Conservation (phyloP, 1,139 yeast genomes). For the Protomyces pachydermus region DNA sequence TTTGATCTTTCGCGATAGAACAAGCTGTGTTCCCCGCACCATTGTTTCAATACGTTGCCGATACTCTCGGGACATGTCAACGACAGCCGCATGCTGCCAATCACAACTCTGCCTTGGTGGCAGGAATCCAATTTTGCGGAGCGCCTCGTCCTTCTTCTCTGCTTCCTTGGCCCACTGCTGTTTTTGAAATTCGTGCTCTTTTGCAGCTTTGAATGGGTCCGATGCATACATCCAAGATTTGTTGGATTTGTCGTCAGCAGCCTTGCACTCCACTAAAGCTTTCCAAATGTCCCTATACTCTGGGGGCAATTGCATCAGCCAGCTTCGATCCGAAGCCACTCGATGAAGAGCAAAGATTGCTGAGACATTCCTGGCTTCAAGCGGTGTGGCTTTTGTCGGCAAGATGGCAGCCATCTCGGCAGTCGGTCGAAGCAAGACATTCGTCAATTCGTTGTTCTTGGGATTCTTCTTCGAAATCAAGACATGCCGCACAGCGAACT, state of each 20-base stretch:
- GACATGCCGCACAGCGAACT: conserved; percentile 54
- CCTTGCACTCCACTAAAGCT: conserved; percentile 58
- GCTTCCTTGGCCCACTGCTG: conserved; percentile 34
- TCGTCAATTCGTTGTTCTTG: conserved; percentile 63
- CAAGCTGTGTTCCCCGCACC: conserved; percentile 31
- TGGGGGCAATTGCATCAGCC: conserved; percentile 72
- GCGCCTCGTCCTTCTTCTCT: conserved; percentile 33
- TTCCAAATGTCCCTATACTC: conserved; percentile 77
- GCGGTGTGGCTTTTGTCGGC: conserved; percentile 66
- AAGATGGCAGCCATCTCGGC: conserved; percentile 42
- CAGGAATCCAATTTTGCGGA: conserved; percentile 23
- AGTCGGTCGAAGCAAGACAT: conserved; percentile 60
- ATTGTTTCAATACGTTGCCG: conserved; percentile 37
- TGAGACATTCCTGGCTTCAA: conserved; percentile 84
- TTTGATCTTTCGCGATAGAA: not conserved
- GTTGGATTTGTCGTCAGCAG: conserved; percentile 45
- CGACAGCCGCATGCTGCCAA: conserved; percentile 29
- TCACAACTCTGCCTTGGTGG: conserved; percentile 12
- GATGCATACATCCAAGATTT: conserved; percentile 50
- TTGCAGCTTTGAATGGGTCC: conserved; percentile 59
- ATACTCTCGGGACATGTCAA: conserved; percentile 39
- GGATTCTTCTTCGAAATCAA: conserved; percentile 70
- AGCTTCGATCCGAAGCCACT: conserved; percentile 55
- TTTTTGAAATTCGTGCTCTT: conserved; percentile 43
- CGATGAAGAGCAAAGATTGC: conserved; percentile 85